Evolutionary conservation across 208 protist species (phyloP), one percentile per base, ranked within the genome.

Genomic region (Leishmania turanica): DNA sequence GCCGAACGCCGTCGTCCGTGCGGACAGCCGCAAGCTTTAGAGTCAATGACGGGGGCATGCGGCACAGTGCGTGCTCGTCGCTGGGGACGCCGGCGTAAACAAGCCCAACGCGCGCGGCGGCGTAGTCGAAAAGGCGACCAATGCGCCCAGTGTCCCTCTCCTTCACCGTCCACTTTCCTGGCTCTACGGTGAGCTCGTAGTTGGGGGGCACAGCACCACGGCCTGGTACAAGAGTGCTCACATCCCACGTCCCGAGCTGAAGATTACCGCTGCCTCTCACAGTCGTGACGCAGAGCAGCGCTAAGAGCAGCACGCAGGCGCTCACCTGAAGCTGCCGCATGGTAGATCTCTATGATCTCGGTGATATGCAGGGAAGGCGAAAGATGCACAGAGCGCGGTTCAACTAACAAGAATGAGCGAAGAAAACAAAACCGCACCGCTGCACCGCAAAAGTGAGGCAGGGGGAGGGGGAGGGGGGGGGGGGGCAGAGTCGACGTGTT

Each of bases 211-310:
- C 53, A 34, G 82, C 53, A 17, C 79, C 72, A 47, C 45, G 74
- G 31, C 84, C 83, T 2, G 84, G 81, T 21, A 90, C 3, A 4
- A 90, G 64, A 21, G 80, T 84, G 31, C 70, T 79, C 56, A 88
- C 81, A 49, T 86, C 83, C 83, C 83, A 86, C 40, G 74, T 47
- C 6, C 83, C 83, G 13, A 53, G 24, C 42, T n/a, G 66, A 34
- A 81, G 78, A 34, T 49, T 60, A 77, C 15, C 21, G 21, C 34
- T 65, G 19, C 51, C 34, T 42, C 7, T 37, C 9, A 27, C 73
- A 56, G 34, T 62, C 2, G 51, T 65, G 54, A 64, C 42, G 76
- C 72, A 49, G 62, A 77, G 34, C 15, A 58, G 37, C 53, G 80
- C 56, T 34, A 75, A 53, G 3, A 51, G 6, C 15, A 79, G 31